Conservation (phyloP, 2,329 filamentous ascomycete species). For the Coniochaeta ligniaria region DNA sequence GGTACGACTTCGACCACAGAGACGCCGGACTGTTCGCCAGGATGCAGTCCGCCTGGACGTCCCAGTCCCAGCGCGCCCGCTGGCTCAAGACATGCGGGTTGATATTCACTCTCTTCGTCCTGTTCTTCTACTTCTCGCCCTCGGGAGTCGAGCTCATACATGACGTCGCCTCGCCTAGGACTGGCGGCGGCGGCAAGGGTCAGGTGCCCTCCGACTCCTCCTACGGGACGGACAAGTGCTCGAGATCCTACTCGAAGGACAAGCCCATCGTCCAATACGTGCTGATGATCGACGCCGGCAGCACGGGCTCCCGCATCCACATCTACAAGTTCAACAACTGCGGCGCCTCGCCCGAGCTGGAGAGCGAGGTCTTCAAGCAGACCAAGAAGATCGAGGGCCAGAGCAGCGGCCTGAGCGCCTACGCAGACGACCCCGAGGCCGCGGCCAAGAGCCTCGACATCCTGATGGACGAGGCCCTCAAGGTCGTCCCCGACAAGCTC, state of each 20-base stretch:
- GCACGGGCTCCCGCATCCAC: conserved; percentile 95
- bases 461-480: conserved; percentile 79
- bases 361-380: conserved; percentile 89
- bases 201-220: conserved; percentile 53
- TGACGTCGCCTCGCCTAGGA: conserved; percentile 17
- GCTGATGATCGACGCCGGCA: conserved; percentile 97
- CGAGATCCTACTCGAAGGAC: conserved; percentile 72
- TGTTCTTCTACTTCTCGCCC: conserved; percentile 59
- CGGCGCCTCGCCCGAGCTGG: conserved; percentile 87
- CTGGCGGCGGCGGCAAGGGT: conserved; percentile 24
- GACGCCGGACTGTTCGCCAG: conserved; percentile 42
- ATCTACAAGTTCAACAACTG: conserved; percentile 99
- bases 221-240: conserved; percentile 67
- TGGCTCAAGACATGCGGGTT: conserved; percentile 60
- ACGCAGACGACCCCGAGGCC: conserved; percentile 74
- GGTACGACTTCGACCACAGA: conserved; percentile 44
- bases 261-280: conserved; percentile 97
- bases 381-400: conserved; percentile 73
- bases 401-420: conserved; percentile 68
- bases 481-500: conserved; percentile 77
- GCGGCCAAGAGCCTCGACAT: conserved; percentile 86
- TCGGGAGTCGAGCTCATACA: conserved; percentile 47
- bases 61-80: conserved; percentile 57
- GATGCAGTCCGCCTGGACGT: conserved; percentile 51
- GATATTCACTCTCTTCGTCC: conserved; percentile 49